Percentiles rank a stretch among this genome's conserved stretches.
Conservation (phyloP, 441 rosid species). For the Pelargonium myrrhifolium region DNA sequence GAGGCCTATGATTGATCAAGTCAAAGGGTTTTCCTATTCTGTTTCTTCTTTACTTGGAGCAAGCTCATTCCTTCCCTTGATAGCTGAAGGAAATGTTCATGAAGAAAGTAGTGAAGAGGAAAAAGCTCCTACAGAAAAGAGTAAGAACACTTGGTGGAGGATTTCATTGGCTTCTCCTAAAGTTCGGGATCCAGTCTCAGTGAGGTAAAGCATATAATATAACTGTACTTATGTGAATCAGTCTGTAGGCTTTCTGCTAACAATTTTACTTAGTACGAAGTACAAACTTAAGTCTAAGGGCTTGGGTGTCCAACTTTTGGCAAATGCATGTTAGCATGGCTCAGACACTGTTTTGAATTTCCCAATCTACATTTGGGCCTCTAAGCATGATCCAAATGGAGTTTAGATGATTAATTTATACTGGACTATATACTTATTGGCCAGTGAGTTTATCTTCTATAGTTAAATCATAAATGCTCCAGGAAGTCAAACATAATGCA, state of each 20-base stretch:
- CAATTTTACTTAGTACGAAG: background rate
- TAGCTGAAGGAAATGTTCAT: conserved; percentile 35
- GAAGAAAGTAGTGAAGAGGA: conserved; percentile 33
- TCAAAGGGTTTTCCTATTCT: conserved; percentile 87
- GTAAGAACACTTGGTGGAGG: conserved; percentile 72
- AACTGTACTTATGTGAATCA: background rate
- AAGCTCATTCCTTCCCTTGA: conserved; percentile 56
- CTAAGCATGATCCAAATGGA: conserved; percentile 2
- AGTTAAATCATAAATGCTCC: conserved; percentile 12
- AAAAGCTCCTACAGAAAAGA: conserved; percentile 32
- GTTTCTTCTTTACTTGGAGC: conserved; percentile 80
- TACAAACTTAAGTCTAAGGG: background rate
- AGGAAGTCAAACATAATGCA: background rate
- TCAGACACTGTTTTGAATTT: background rate
- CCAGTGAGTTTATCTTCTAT: conserved; percentile 3
- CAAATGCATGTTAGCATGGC: conserved; percentile 1
- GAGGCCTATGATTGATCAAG: conserved; percentile 91
- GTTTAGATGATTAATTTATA: background rate
- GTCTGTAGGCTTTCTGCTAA: background rate
- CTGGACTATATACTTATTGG: background rate
- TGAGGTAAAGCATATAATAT: conserved; percentile 43
- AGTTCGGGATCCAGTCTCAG: conserved; percentile 42
- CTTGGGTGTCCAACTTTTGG: background rate
- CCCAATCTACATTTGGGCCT: background rate
- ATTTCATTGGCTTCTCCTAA: conserved; percentile 79